Evolutionary conservation across 768 basidiomycete species (phyloP).

Genomic region (Termitomyces sp.): DNA sequence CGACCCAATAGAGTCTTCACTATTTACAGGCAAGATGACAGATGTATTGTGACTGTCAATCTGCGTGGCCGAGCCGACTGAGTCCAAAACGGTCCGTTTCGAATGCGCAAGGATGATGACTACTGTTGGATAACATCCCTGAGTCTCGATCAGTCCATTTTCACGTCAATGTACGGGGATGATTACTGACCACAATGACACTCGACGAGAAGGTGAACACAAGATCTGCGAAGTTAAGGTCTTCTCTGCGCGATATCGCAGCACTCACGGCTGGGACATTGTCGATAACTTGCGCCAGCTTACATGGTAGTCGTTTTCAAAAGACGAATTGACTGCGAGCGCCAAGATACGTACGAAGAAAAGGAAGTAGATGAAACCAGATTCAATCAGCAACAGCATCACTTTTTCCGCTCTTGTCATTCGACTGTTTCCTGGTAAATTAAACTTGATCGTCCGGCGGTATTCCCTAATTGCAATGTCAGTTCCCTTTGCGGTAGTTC

Average conservation of each 20-base stretch:
- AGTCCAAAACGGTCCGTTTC: not conserved
- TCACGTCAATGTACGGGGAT: not conserved
- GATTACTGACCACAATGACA: slow-evolving; percentile 1
- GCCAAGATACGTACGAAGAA: slow-evolving; percentile 3
- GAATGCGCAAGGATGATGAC: slow-evolving; percentile 6
- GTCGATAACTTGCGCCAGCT: slow-evolving; percentile 4
- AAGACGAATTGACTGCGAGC: not conserved
- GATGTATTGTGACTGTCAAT: not conserved
- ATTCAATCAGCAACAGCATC: slow-evolving; percentile 3
- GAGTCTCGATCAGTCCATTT: not conserved
- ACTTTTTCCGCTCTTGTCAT: slow-evolving; percentile 2
- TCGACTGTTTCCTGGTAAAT: not conserved
- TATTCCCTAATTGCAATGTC: slow-evolving; percentile 2
- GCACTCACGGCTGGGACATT: slow-evolving; percentile 1
- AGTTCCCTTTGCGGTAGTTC: not conserved
- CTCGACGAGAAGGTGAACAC: slow-evolving; percentile 2
- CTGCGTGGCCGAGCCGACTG: not conserved
- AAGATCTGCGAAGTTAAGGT: slow-evolving; percentile 5
- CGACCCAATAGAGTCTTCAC: not conserved
- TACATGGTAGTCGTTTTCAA: not conserved
- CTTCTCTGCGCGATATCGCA: not conserved
- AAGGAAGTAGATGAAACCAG: slow-evolving; percentile 6
- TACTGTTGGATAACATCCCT: slow-evolving; percentile 3
- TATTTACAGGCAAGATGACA: not conserved
- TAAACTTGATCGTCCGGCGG: not conserved